phyloP scores from a whole-genome alignment of 2,329 filamentous ascomycete genomes.

The Ceratocystis cacaofunesta region DNA sequence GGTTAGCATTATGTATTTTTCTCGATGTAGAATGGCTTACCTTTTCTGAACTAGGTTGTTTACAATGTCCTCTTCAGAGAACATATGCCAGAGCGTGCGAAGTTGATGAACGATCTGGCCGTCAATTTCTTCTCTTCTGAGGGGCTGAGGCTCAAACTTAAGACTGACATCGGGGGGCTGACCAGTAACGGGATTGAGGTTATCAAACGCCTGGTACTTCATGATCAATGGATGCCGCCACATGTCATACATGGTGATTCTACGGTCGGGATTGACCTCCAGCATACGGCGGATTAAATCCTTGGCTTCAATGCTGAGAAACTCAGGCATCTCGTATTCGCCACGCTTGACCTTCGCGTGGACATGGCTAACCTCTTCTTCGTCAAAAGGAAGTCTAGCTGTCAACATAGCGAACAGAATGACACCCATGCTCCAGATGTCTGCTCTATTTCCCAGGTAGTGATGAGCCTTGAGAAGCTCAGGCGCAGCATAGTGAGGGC shows the following conservation, averaged over 20 bases:
- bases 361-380: slow-evolving; percentile 46
- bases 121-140: slow-evolving; percentile 55
- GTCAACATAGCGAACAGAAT: slow-evolving; percentile 80
- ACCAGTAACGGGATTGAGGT: slow-evolving; percentile 40
- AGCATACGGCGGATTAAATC: slow-evolving; percentile 72
- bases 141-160: slow-evolving; percentile 44
- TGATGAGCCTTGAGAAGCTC: slow-evolving; percentile 65
- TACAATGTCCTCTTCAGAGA: slow-evolving; percentile 56
- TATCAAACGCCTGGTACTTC: slow-evolving; percentile 66
- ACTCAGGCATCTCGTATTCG: slow-evolving; percentile 44
- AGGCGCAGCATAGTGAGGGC: slow-evolving; percentile 89
- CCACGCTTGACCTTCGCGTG: slow-evolving; percentile 46
- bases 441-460: slow-evolving; percentile 74
- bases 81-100: slow-evolving; percentile 80
- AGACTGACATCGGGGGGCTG: slow-evolving; percentile 44
- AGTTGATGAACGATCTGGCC: slow-evolving; percentile 70
- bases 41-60: slow-evolving; percentile 50
- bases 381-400: slow-evolving; percentile 70
- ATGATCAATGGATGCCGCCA: slow-evolving; percentile 77
- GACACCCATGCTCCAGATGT: slow-evolving; percentile 89
- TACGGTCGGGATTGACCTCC: slow-evolving; percentile 58
- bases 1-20: slow-evolving; percentile 19
- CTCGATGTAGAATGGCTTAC: slow-evolving; percentile 31
- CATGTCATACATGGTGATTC: slow-evolving; percentile 67
- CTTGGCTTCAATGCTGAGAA: slow-evolving; percentile 52